Base-by-base conservation (phyloP, 1,284 basidiomycete species). In the Chalciporus sp. region DNA sequence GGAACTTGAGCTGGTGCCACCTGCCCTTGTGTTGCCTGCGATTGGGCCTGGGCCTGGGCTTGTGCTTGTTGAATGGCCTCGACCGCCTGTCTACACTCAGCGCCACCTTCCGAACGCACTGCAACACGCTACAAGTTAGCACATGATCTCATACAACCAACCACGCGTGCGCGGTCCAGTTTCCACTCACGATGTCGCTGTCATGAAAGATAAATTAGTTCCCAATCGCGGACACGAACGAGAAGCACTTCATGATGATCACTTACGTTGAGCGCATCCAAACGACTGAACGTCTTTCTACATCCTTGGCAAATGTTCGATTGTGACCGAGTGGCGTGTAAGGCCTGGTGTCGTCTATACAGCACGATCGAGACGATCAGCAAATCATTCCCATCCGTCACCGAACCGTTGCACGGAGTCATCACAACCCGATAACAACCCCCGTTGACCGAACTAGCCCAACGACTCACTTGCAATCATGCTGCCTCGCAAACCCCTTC, bases 191-290 rank as follows among this genome's bases (percentile, higher is more conserved):
- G 58, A 65, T 69, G 67, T 57, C 67, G 70, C 67, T 69, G 56
- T 56, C 55, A 58, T 57, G 29, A 65, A n/a, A 62, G 48, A 58
- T 60, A 50, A 57, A 61, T 61, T 45, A 55, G 53, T 58, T 59
- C 57, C 51, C 40, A 61, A 53, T 45, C 45, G 58, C 53, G 46
- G 56, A 41, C 37, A 56, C 58, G 53, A 49, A 53, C 39, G 20
- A 58, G 59, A 63, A 63, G 61, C 56, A 57, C 52, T 57, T 63
- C 61, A 67, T 59, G 58, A 54, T 55, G 57, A 53, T 70, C 64
- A 86, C 90, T 76, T 76, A 95, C 92, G 66, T 95, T 96, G 56
- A 98, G 80, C 17, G 95, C 95, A 75, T 98, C 95, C 63, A 95
- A 76, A 52, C 95, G 80, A 65, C 94, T 95, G 75, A 98, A 97